Conservation (phyloP, 495 filamentous ascomycete species). For the Lophiotrema nucula region DNA sequence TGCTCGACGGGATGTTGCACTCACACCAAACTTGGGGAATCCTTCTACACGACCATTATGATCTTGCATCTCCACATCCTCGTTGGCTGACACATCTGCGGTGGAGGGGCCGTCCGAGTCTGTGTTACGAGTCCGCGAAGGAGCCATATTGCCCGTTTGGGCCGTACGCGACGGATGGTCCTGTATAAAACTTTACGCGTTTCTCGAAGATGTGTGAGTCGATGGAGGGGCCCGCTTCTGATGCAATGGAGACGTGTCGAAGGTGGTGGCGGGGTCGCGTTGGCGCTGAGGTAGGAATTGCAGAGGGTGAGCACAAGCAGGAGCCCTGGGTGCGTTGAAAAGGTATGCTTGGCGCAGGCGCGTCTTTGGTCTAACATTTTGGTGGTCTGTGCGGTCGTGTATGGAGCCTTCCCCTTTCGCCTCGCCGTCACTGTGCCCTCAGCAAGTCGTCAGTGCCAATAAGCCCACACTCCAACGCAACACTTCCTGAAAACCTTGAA, state of each 20-base stretch:
- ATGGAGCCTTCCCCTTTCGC: too few species aligned
- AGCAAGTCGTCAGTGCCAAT: too few species aligned
- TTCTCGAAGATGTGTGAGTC: background rate
- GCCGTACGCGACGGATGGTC: constrained; percentile 13
- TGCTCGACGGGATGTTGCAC: too few species aligned
- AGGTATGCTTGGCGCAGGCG: too few species aligned
- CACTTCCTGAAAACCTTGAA: too few species aligned
- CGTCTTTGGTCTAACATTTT: too few species aligned
- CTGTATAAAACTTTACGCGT: background rate
- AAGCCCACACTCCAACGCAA: too few species aligned
- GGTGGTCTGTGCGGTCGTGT: too few species aligned
- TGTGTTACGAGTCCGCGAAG: constrained; percentile 29
- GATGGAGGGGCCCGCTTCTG: background rate
- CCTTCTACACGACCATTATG: constrained; percentile 17
- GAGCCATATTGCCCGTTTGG: constrained; percentile 35
- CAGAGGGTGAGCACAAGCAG: constrained; percentile 1
- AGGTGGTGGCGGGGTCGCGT: constrained; percentile 2
- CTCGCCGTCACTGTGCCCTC: too few species aligned
- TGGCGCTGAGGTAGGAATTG: background rate
- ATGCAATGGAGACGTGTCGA: background rate
- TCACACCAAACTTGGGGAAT: constrained; percentile 26
- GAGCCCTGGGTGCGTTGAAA: too few species aligned
- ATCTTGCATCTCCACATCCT: constrained; percentile 33
- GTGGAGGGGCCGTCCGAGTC: constrained; percentile 31
- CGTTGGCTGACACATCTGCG: constrained; percentile 34